Base-by-base conservation (phyloP, 768 basidiomycete species). In the Suillus americanus region DNA sequence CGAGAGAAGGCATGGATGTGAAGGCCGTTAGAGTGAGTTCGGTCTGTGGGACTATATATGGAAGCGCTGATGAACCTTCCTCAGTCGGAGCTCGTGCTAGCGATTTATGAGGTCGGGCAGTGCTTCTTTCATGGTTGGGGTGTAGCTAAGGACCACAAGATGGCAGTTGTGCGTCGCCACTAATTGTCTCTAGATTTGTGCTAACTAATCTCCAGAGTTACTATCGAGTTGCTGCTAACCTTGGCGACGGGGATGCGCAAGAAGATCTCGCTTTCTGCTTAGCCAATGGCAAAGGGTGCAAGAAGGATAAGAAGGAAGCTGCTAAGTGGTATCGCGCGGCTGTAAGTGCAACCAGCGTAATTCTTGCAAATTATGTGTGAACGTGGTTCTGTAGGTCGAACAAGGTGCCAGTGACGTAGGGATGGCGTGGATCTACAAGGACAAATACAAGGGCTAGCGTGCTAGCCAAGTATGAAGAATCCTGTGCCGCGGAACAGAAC, bases 101-200 rank as follows among this genome's bases (percentile, higher is more conserved):
- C 95, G 0, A 91, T 96, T 54, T 93, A 95, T 72, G 95, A 96
- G 77, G 92, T 96, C 5, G 95, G 92, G 1, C 92, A 94, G 75
- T 94, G 92, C 73, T 97, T 95, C 77, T 92, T 91, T 73, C 92
- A 94, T 60, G 95, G 94, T 1, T 96, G 94, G 94, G 95, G 95
- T 9, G 88, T 94, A 14, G 72, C 78, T 35, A 92, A 93, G 74
- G 92, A 96, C 75, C 89, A 91, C 79, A 92, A 90, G 82, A 93
- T 95, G 92, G 92, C 86, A 7, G 88, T 94, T 30, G 90, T 92
- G 73, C 63, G 90, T 84, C 14, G 8, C 12, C 33, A 48, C 28
- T 41, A 28, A 37, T 12, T 55, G 64, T 28, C 10, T 60, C 33
- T 16, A 62, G 38, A 30, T 30, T 13, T 61, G 35, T 57, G 38